These are phyloP conservation scores for Sugiyamaella castrensis DNA, from an alignment of 1,139 yeast genomes.

Conservation along the genomic window DNA sequence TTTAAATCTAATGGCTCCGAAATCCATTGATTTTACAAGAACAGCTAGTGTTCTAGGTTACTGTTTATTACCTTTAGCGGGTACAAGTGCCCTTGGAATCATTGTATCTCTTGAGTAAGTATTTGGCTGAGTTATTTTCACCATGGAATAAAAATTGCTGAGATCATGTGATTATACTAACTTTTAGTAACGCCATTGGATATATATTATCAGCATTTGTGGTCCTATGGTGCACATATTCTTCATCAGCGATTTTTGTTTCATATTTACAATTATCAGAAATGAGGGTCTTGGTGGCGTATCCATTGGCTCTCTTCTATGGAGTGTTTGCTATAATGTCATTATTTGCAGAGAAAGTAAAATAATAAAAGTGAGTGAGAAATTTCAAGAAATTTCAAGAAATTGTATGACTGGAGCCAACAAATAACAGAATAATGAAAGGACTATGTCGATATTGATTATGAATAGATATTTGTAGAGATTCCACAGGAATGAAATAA, in stretches of 20 bases:
- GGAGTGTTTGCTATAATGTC: slow-evolving; percentile 96
- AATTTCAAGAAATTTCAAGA: no score
- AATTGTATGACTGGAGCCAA: no score
- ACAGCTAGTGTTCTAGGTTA: slow-evolving; percentile 94
- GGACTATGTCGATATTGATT: no score
- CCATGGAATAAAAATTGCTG: no score
- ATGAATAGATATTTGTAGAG: no score
- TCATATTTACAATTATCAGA: slow-evolving; percentile 78
- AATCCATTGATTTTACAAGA: slow-evolving; percentile 60
- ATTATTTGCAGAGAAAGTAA: slow-evolving; percentile 62
- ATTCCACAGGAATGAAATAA: no score
- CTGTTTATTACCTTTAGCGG: slow-evolving; percentile 85
- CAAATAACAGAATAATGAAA: no score
- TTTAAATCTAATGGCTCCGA: slow-evolving; percentile 77
- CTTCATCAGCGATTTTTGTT: slow-evolving; percentile 92
- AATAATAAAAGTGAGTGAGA: neutral
- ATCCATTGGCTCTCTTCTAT: slow-evolving; percentile 89
- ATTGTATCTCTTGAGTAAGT: slow-evolving; percentile 55
- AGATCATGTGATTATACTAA: no score
- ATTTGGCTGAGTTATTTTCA: no score
- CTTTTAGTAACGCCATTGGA: slow-evolving; percentile 57
- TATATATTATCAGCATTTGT: slow-evolving; percentile 66
- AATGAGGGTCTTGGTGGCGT: slow-evolving; percentile 87
- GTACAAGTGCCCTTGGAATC: slow-evolving; percentile 73
- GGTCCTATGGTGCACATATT: slow-evolving; percentile 90